phyloP scores from a whole-genome alignment of 352 stramenopile species.

The Pythium dissimile region DNA sequence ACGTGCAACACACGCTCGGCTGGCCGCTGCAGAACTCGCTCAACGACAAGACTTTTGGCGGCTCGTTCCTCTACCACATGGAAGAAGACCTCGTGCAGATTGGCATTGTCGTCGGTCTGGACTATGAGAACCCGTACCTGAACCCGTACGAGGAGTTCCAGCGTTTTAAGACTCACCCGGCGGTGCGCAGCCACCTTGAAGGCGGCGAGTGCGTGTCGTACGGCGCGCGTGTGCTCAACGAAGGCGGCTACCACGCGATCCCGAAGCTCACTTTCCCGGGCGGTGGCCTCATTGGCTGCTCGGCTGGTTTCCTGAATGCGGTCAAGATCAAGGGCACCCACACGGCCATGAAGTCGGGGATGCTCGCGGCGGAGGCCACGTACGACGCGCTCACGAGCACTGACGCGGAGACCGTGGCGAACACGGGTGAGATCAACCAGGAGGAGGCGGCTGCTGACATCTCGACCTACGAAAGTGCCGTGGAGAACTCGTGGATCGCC shows the following conservation, averaged over 20 bases:
- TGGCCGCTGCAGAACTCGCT: constrained; percentile 93
- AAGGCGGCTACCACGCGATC: constrained; percentile 96
- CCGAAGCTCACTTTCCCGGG: constrained; percentile 98
- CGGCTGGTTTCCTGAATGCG: constrained; percentile 97
- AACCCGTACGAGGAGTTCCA: constrained; percentile 99
- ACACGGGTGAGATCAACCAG: constrained; percentile 68
- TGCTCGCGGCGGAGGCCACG: constrained; percentile 95
- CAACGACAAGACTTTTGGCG: constrained; percentile 96
- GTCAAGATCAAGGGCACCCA: constrained; percentile 99
- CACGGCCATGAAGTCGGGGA: constrained; percentile 98
- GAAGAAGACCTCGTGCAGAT: constrained; percentile 94
- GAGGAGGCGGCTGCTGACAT: constrained; percentile 62
- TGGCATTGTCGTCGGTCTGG: constrained; percentile 96
- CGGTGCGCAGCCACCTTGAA: constrained; percentile 91
- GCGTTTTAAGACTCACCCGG: constrained; percentile 98
- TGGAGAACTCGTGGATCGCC: constrained; percentile 95
- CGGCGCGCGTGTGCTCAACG: constrained; percentile 92
- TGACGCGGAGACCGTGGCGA: constrained; percentile 55
- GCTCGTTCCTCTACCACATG: constrained; percentile 99
- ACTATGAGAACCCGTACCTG: constrained; percentile 99
- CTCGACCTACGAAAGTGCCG: constrained; percentile 81
- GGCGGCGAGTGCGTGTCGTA: constrained; percentile 97
- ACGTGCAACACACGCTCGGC: constrained; percentile 98
- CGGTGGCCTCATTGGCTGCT: constrained; percentile 95
- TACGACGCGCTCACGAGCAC: constrained; percentile 84